phyloP scores from a whole-genome alignment of 257 asterid genomes.

The Nicotiana noctiflora region DNA sequence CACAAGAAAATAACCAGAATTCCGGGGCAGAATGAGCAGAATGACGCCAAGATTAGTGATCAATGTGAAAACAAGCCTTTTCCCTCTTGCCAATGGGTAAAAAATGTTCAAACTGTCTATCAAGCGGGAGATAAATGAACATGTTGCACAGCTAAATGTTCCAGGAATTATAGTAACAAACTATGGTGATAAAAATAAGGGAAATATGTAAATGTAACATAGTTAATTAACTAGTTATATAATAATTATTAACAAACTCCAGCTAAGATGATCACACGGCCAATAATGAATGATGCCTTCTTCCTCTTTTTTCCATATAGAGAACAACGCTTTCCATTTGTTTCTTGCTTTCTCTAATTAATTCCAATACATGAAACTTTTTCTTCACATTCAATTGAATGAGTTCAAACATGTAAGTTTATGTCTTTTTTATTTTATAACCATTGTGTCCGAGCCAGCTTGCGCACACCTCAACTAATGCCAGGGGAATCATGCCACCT shows the following conservation, averaged over 20 bases:
- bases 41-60: background rate
- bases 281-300: background rate
- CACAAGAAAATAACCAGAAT: background rate
- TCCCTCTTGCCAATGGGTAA: background rate
- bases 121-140: background rate
- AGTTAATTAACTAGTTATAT: background rate
- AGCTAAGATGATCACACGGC: background rate
- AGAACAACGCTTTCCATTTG: background rate
- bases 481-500: no score
- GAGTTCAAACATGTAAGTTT: background rate
- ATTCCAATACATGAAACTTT: background rate
- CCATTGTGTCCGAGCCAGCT: no score
- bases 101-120: background rate
- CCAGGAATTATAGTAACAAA: background rate
- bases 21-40: background rate
- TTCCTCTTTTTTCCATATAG: background rate
- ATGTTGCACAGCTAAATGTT: background rate
- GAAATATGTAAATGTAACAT: background rate
- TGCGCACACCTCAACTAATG: no score
- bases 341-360: background rate
- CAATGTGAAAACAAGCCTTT: background rate
- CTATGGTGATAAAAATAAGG: background rate
- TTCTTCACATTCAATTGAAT: background rate
- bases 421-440: background rate
- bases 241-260: background rate